phyloP scores from a whole-genome alignment of 129 eudicot genomes.

The Solidago caesia region DNA sequence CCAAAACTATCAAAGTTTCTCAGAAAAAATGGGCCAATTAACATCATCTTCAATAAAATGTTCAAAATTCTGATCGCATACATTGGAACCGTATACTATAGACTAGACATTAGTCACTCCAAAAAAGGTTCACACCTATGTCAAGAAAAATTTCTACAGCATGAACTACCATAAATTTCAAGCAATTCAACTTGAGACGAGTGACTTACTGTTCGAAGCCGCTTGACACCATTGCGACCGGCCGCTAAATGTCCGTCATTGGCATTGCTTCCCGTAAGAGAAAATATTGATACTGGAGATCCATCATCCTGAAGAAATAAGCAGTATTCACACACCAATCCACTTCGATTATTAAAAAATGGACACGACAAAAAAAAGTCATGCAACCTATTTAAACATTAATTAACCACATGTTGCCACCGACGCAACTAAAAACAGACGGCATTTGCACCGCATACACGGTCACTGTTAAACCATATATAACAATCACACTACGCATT shows the following conservation, averaged over 20 bases:
- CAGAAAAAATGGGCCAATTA: too few relatives aligned
- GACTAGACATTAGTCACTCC: too few relatives aligned
- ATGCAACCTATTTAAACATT: not conserved
- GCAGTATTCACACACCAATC: conserved; percentile 5
- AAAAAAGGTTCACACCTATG: not conserved
- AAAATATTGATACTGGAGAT: conserved; percentile 87
- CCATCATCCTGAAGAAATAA: conserved; percentile 73
- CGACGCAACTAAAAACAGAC: too few relatives aligned
- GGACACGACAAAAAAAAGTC: not conserved
- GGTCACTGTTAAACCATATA: too few relatives aligned
- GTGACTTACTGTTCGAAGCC: conserved; percentile 80
- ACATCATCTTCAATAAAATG: too few relatives aligned
- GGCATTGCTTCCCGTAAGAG: conserved; percentile 84
- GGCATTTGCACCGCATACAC: too few relatives aligned
- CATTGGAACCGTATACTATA: too few relatives aligned
- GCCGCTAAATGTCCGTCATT: conserved; percentile 96
- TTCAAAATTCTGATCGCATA: too few relatives aligned
- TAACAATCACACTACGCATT: too few relatives aligned
- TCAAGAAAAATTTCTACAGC: not conserved
- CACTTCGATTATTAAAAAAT: conserved; percentile 5
- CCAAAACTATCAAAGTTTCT: too few relatives aligned
- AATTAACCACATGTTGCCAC: too few relatives aligned
- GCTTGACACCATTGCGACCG: conserved; percentile 97
- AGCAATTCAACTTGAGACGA: conserved; percentile 1
- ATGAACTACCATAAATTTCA: not conserved